Evolutionary conservation across 2,329 filamentous ascomycete species (phyloP).

Genomic region (Karstenula rhodostoma): DNA sequence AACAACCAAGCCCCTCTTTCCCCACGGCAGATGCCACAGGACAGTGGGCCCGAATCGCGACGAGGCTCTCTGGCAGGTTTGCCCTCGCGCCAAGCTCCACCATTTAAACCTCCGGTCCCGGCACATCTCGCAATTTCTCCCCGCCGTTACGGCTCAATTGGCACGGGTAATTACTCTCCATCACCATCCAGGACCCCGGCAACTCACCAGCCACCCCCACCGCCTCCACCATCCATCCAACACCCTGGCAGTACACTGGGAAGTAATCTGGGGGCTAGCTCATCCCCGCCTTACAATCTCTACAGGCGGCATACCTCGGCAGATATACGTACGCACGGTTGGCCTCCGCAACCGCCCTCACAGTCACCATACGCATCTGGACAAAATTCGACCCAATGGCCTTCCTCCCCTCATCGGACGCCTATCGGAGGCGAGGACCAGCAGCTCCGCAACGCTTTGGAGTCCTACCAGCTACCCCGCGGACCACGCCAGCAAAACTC

Average conservation of each 20-base stretch:
- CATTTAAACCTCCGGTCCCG: slow-evolving; percentile 79
- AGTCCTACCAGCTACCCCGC: slow-evolving; percentile 72
- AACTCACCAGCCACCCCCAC: slow-evolving; percentile 64
- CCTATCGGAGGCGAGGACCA: slow-evolving; percentile 64
- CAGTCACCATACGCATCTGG: slow-evolving; percentile 74
- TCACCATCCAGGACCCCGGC: slow-evolving; percentile 78
- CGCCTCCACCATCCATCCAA: slow-evolving; percentile 72
- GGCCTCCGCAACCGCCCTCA: slow-evolving; percentile 64
- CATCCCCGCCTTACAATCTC: slow-evolving; percentile 70
- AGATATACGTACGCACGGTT: slow-evolving; percentile 79
- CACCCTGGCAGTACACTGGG: slow-evolving; percentile 63
- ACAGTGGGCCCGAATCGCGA: slow-evolving; percentile 70
- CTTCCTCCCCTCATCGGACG: slow-evolving; percentile 67
- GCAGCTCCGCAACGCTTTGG: slow-evolving; percentile 73
- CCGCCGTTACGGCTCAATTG: slow-evolving; percentile 87
- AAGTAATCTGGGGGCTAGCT: slow-evolving; percentile 52
- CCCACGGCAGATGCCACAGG: slow-evolving; percentile 84
- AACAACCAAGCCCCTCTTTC: slow-evolving; percentile 76
- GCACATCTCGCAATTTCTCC: slow-evolving; percentile 82
- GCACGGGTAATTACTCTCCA: slow-evolving; percentile 71
- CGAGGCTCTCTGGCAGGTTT: slow-evolving; percentile 67
- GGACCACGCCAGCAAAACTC: slow-evolving; percentile 59
- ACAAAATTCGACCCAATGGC: slow-evolving; percentile 69
- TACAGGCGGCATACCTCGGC: slow-evolving; percentile 90
- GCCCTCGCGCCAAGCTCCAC: slow-evolving; percentile 62